Percentiles rank a stretch among this genome's conserved stretches.
Evolutionary conservation across 2,329 filamentous ascomycete species (phyloP).

Genomic region (Rhinocladiella similis): DNA sequence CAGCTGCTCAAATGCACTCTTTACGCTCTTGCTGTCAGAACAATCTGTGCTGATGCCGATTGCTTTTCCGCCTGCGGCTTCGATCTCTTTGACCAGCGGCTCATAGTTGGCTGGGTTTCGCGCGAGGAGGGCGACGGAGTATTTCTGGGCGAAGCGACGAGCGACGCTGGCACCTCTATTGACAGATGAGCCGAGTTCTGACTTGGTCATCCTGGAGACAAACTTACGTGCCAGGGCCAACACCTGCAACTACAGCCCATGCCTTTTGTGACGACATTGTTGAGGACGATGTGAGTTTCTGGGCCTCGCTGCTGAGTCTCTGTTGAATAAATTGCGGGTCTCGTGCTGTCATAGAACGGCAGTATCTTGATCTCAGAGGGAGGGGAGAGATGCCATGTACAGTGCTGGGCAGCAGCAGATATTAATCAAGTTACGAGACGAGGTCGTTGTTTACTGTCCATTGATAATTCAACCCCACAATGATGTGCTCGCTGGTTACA

Average conservation of each 20-base stretch:
- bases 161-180: slow-evolving; percentile 59
- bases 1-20: slow-evolving; percentile 55
- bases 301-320: slow-evolving; percentile 11
- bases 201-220: background rate
- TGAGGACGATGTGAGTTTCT: slow-evolving; percentile 2
- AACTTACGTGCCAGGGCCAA: slow-evolving; percentile 45
- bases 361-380: background rate
- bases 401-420: too few relatives aligned
- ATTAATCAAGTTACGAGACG: too few relatives aligned
- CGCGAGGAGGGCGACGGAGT: slow-evolving; percentile 61
- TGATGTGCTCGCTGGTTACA: slow-evolving; percentile 24
- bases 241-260: slow-evolving; percentile 48
- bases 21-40: slow-evolving; percentile 53
- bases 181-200: slow-evolving; percentile 1
- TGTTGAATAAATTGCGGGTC: slow-evolving; percentile 6
- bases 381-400: too few relatives aligned
- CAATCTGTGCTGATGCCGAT: slow-evolving; percentile 63
- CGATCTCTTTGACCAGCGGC: slow-evolving; percentile 60
- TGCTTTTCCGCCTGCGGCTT: slow-evolving; percentile 57
- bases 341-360: background rate
- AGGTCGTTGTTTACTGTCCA: background rate
- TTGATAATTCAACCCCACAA: slow-evolving; percentile 20
- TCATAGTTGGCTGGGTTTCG: slow-evolving; percentile 59
- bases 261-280: slow-evolving; percentile 35
- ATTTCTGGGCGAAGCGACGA: slow-evolving; percentile 58